Percentiles rank a stretch among this genome's conserved stretches.
phyloP scores from a whole-genome alignment of 2,329 filamentous ascomycete species.

The Beauveria medogensis region DNA sequence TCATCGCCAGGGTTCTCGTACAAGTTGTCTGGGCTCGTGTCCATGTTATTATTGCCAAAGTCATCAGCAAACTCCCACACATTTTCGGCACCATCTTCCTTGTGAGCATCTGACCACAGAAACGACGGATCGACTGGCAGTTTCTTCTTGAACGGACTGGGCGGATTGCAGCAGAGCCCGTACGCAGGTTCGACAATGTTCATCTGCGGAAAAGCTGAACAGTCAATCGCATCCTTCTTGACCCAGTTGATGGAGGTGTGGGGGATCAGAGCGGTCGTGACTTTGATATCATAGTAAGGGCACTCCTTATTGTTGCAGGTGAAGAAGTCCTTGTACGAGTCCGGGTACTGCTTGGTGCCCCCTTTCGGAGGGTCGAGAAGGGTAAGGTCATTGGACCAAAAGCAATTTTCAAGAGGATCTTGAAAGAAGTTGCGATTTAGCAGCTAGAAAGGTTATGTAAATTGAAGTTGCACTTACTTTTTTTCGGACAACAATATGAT shows the following conservation, averaged over 20 bases:
- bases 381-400: not conserved
- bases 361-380: not conserved
- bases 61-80: slow-evolving; percentile 1
- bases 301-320: slow-evolving; percentile 1
- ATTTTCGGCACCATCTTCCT: not conserved
- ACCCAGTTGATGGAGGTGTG: not conserved
- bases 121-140: not conserved
- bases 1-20: slow-evolving; percentile 16
- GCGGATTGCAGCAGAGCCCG: not conserved
- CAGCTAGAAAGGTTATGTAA: not conserved
- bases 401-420: not conserved
- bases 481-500: slow-evolving; percentile 12
- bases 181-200: slow-evolving; percentile 11
- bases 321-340: not conserved
- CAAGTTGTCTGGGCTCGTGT: slow-evolving; percentile 11
- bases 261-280: not conserved
- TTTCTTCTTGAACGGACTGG: not conserved
- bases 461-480: not conserved
- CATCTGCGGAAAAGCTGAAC: not conserved
- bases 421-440: not conserved
- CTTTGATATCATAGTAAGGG: slow-evolving; percentile 10
- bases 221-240: not conserved
- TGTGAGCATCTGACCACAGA: not conserved
- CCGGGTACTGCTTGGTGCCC: not conserved
- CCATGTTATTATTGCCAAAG: slow-evolving; percentile 16